Conservation (phyloP, 805 yeast species). For the Sugiyamaella valdiviana region DNA sequence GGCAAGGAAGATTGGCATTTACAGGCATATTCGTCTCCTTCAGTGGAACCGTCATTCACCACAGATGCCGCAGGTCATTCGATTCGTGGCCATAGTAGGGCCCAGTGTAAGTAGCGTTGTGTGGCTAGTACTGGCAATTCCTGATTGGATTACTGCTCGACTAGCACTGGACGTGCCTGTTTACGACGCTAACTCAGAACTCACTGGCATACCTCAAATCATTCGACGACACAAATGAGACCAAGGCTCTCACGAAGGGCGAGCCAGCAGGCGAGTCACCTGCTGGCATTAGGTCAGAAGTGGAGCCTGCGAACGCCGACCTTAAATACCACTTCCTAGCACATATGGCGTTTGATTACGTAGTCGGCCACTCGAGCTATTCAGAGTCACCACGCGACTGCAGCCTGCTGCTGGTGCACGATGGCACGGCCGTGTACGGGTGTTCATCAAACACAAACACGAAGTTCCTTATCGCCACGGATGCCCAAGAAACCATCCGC, state of each 20-base stretch:
- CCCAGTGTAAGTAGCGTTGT: constrained; percentile 18
- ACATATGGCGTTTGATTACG: constrained; percentile 34
- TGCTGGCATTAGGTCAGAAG: background rate
- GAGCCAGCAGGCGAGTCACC: too few species aligned
- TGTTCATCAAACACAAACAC: constrained; percentile 30
- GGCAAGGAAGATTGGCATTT: too few species aligned
- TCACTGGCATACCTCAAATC: constrained; percentile 22
- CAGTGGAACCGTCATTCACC: background rate
- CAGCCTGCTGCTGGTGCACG: constrained; percentile 29
- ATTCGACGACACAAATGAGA: constrained; percentile 9
- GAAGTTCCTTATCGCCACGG: constrained; percentile 29
- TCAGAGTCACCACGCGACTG: constrained; percentile 18
- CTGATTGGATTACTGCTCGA: too few species aligned
- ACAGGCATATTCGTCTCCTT: background rate
- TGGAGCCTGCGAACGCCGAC: too few species aligned
- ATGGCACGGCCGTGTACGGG: constrained; percentile 35
- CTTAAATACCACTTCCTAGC: constrained; percentile 31
- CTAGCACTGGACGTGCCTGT: too few species aligned
- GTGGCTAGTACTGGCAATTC: too few species aligned
- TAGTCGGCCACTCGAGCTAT: constrained; percentile 21
- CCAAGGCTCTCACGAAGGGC: background rate
- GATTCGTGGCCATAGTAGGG: constrained; percentile 24
- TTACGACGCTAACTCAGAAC: constrained; percentile 18
- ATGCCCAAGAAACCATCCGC: constrained; percentile 22
- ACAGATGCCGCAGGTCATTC: constrained; percentile 19